Evolutionary conservation across 2,329 filamentous ascomycete species (phyloP).

Genomic region (Coniochaeta ligniaria): DNA sequence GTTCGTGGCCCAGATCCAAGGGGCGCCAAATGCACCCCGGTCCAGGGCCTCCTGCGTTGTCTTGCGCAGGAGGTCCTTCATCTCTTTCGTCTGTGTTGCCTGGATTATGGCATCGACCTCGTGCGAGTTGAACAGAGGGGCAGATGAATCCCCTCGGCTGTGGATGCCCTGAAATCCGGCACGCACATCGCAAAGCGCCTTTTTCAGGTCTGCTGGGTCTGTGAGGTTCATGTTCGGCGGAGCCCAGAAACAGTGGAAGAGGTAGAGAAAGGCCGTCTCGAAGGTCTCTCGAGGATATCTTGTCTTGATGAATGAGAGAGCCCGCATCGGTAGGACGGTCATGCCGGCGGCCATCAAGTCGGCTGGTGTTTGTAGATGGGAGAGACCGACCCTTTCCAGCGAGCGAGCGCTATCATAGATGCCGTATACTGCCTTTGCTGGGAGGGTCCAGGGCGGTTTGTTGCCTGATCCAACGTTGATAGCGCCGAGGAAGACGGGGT

Average conservation of each 20-base stretch:
- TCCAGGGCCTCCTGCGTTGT: slow-evolving; percentile 56
- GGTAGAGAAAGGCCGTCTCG: slow-evolving; percentile 42
- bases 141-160: not conserved
- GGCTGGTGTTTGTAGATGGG: slow-evolving; percentile 27
- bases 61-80: slow-evolving; percentile 34
- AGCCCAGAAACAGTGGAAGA: slow-evolving; percentile 59
- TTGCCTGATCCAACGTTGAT: slow-evolving; percentile 62
- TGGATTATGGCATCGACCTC: slow-evolving; percentile 50
- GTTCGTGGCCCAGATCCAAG: slow-evolving; percentile 66
- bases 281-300: slow-evolving; percentile 41
- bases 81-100: slow-evolving; percentile 38
- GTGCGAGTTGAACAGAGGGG: slow-evolving; percentile 36
- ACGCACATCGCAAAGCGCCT: slow-evolving; percentile 9
- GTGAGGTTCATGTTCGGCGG: slow-evolving; percentile 47
- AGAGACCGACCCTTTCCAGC: slow-evolving; percentile 27
- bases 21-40: slow-evolving; percentile 66
- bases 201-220: slow-evolving; percentile 23
- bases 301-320: slow-evolving; percentile 60
- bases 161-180: slow-evolving; percentile 3
- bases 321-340: slow-evolving; percentile 51
- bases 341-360: slow-evolving; percentile 35
- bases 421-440: slow-evolving; percentile 58
- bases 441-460: slow-evolving; percentile 64
- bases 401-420: slow-evolving; percentile 31
- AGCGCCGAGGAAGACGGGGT: slow-evolving; percentile 65